phyloP scores from a whole-genome alignment of 768 basidiomycete species.

The Pluteus cervinus region DNA sequence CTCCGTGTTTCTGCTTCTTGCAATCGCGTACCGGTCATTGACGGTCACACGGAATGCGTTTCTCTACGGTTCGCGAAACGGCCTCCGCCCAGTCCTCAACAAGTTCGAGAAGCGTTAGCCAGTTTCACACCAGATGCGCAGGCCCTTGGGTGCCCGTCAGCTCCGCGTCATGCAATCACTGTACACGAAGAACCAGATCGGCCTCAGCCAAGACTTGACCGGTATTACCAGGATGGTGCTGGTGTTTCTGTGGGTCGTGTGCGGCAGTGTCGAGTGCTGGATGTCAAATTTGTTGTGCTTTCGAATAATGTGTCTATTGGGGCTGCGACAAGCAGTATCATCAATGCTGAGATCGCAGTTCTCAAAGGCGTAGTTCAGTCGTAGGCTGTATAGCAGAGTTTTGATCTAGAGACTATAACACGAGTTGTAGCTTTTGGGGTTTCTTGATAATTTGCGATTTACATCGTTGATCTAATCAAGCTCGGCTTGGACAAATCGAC shows the following conservation, averaged over 20 bases:
- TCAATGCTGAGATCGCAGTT: constrained; percentile 95
- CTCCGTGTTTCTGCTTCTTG: constrained; percentile 90
- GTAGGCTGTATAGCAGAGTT: no score
- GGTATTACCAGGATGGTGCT: constrained; percentile 86
- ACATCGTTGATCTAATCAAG: no score
- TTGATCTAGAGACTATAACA: no score
- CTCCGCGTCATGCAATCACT: constrained; percentile 77
- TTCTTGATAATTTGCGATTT: no score
- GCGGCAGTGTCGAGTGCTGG: constrained; percentile 84
- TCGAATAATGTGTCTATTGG: constrained; percentile 94
- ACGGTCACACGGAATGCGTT: constrained; percentile 90
- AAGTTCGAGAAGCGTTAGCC: constrained; percentile 76
- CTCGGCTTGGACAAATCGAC: background rate
- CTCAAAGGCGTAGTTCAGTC: constrained; percentile 62
- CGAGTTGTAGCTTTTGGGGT: no score
- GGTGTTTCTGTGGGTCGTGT: constrained; percentile 90
- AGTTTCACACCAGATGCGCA: constrained; percentile 75
- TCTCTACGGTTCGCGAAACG: constrained; percentile 76
- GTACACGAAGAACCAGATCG: constrained; percentile 93
- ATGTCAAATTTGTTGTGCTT: constrained; percentile 93
- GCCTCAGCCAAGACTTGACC: constrained; percentile 90
- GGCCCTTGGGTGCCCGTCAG: constrained; percentile 71
- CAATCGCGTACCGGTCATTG: constrained; percentile 92
- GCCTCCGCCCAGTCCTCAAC: constrained; percentile 82
- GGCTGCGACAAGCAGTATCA: constrained; percentile 94